Evolutionary conservation across 169 alveolate genomes (phyloP), one percentile per base, ranked within the genome.

Genomic region (Ichthyophthirius multifiliis): DNA sequence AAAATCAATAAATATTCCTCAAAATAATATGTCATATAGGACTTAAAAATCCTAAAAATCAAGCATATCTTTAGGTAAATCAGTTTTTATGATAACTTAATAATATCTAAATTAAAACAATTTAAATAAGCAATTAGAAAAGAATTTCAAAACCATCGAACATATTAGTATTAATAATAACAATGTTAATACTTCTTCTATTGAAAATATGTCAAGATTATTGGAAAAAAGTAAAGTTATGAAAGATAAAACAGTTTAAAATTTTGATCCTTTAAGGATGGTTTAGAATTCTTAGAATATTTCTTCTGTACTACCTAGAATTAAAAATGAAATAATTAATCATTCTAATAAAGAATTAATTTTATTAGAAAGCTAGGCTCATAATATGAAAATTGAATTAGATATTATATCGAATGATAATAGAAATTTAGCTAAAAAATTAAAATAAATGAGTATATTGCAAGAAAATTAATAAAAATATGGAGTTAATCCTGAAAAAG

Each of bases 231-330:
- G 74, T 23, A 67, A 75, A 71, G 55, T 46, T 41, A 16, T 46
- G 7, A 81, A 81, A 41, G 82, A 73, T 23, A 81, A 81, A 47
- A 43, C 0, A 48, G 73, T 55, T 34, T 48, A n/a, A n/a, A n/a
- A n/a, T 18, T 81, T 81, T 32, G 73, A 73, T 48, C 82, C 86
- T 67, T 18, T 67, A 27, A 27, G 64, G 1, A 62, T 27, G 5
- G 30, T 74, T 15, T 10, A 55, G 10, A 63, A 47, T 30, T 32
- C 45, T 27, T 13, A 81, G 55, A 47, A 55, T 30, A 23, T 43
- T n/a, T 43, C 45, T 16, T 47, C 76, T 23, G 67, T 79, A 6
- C 63, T 81, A 10, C 86, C 86, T 0, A 81, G 82, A 73, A 39
- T 81, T 9, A 81, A 81, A 16, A 30, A 62, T 34, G 41, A 46